phyloP scores from a whole-genome alignment of 1,284 basidiomycete species.

The Athelia psychrophila region DNA sequence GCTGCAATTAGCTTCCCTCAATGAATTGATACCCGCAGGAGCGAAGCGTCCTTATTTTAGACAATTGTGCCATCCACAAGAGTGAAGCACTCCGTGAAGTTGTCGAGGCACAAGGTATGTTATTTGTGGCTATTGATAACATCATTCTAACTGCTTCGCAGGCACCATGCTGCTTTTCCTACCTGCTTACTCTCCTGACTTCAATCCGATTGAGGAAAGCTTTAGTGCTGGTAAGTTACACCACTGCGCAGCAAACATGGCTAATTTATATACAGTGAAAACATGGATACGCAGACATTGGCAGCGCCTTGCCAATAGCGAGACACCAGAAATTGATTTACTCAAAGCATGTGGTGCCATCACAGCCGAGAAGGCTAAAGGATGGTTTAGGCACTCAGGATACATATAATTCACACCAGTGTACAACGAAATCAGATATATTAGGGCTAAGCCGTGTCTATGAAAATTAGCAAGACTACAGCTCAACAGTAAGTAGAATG shows the following conservation, averaged over 20 bases:
- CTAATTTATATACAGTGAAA: slow-evolving; percentile 1
- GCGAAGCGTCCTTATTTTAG: slow-evolving; percentile 25
- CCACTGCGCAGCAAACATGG: background rate
- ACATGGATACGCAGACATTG: no score
- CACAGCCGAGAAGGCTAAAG: slow-evolving; percentile 19
- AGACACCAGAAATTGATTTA: slow-evolving; percentile 14
- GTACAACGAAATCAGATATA: background rate
- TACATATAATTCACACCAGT: slow-evolving; percentile 10
- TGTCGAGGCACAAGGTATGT: slow-evolving; percentile 10
- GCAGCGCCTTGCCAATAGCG: slow-evolving; percentile 8
- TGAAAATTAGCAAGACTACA: background rate
- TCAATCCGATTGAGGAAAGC: slow-evolving; percentile 30
- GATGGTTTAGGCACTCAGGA: slow-evolving; percentile 23
- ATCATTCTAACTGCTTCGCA: slow-evolving; percentile 3
- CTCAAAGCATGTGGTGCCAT: slow-evolving; percentile 16
- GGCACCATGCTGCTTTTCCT: slow-evolving; percentile 21
- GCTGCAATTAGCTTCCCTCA: slow-evolving; percentile 18
- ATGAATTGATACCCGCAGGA: slow-evolving; percentile 24
- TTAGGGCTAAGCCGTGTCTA: background rate
- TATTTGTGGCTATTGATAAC: slow-evolving; percentile 1
- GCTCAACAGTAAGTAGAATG: background rate
- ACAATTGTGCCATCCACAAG: slow-evolving; percentile 27
- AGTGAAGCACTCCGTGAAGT: slow-evolving; percentile 18
- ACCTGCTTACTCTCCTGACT: slow-evolving; percentile 29
- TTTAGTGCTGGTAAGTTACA: slow-evolving; percentile 21